Evolutionary conservation across 2,329 filamentous ascomycete species (phyloP).

Genomic region (Leptographium wingfieldii): DNA sequence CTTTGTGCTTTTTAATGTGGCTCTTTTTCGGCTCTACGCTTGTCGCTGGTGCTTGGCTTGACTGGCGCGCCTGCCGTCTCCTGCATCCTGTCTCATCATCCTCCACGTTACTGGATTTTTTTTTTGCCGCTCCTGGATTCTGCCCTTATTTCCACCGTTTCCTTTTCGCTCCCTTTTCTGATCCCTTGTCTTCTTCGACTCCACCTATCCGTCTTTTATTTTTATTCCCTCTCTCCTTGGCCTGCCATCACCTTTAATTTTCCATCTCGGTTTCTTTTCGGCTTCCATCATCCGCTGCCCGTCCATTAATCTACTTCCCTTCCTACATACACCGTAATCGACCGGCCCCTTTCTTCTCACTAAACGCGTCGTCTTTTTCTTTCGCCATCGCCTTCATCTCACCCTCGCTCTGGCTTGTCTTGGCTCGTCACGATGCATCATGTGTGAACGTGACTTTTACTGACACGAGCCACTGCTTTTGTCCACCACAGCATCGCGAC

Average conservation of each 20-base stretch:
- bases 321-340: conserved; percentile 1
- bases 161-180: conserved; percentile 7
- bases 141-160: conserved; percentile 1
- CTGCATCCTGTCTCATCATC: conserved; percentile 6
- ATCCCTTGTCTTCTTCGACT: conserved; percentile 9
- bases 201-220: conserved; percentile 11
- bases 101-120: conserved; percentile 6
- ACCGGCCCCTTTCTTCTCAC: background rate
- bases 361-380: background rate
- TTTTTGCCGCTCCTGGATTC: background rate
- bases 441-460: conserved; percentile 1
- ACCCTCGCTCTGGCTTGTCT: background rate
- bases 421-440: conserved; percentile 1
- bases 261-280: conserved; percentile 4
- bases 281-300: background rate
- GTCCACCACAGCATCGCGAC: conserved; percentile 32
- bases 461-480: conserved; percentile 7
- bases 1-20: background rate
- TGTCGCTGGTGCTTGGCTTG: conserved; percentile 1
- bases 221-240: conserved; percentile 3
- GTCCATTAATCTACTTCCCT: conserved; percentile 7
- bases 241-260: background rate
- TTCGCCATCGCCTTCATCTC: background rate
- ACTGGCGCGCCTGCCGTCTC: conserved; percentile 2
- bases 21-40: conserved; percentile 2